phyloP scores from a whole-genome alignment of 371 early-diverging fungal species.

The Zychaea mexicana region DNA sequence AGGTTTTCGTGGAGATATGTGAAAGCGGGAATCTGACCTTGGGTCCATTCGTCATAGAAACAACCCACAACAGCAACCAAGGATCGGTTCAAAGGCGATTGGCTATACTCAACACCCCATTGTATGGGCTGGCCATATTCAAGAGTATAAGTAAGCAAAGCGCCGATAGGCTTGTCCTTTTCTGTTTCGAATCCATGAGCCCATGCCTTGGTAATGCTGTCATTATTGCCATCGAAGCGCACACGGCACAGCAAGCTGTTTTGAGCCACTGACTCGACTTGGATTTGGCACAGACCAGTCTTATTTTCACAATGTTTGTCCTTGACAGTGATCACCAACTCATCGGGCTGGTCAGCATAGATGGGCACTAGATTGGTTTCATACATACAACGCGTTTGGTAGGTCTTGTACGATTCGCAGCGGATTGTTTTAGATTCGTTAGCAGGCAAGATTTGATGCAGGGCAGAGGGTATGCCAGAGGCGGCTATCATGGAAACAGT shows the following conservation, averaged over 20 bases:
- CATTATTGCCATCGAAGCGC: constrained; percentile 8
- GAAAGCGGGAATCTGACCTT: constrained; percentile 41
- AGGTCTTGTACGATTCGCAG: constrained; percentile 16
- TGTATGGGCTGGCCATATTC: constrained; percentile 34
- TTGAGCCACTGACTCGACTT: constrained; percentile 27
- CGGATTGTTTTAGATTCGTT: constrained; percentile 25
- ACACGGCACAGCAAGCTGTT: constrained; percentile 45
- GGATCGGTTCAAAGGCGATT: constrained; percentile 8
- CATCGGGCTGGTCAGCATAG: constrained; percentile 25
- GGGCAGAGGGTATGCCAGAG: constrained; percentile 17
- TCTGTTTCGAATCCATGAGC: constrained; percentile 17
- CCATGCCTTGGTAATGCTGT: constrained; percentile 21
- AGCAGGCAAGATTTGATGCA: constrained; percentile 23
- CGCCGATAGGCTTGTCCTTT: constrained; percentile 11
- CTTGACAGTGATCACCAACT: constrained; percentile 18
- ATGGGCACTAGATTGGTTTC: constrained; percentile 31
- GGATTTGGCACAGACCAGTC: constrained; percentile 13
- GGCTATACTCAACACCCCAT: constrained; percentile 35
- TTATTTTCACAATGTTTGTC: constrained; percentile 21
- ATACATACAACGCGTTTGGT: constrained; percentile 33
- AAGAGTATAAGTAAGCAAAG: constrained; percentile 35
- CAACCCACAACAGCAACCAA: constrained; percentile 24
- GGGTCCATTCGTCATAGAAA: constrained; percentile 48
- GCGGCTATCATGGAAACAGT: constrained; percentile 32
- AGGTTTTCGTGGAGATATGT: constrained; percentile 18